These are phyloP conservation scores for Cyberlindnera maritima DNA, from an alignment of 805 yeast genomes.

Conservation along the genomic window DNA sequence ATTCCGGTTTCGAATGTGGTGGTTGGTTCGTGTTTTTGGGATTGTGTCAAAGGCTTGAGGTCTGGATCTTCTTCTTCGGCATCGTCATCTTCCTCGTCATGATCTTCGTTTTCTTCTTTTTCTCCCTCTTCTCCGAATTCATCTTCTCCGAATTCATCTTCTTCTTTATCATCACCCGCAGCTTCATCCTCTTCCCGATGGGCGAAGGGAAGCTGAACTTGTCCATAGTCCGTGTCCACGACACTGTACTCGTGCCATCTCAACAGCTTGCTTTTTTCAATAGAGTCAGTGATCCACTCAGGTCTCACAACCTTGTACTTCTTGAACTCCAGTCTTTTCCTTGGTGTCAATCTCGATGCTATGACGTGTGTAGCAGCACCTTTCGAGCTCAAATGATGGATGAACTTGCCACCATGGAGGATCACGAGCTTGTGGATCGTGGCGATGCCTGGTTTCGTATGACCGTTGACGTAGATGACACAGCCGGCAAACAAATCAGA, in stretches of 20 bases:
- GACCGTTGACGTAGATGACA: conserved; percentile 80
- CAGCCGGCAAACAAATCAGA: conserved; percentile 56
- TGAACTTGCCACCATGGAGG: conserved; percentile 75
- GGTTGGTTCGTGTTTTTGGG: conserved; percentile 10
- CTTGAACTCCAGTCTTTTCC: conserved; percentile 62
- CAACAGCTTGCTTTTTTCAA: conserved; percentile 43
- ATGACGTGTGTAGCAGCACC: conserved; percentile 80
- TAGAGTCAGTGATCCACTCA: conserved; percentile 72
- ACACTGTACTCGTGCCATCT: conserved; percentile 74
- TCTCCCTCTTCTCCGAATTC: neutral
- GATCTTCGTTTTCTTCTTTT: neutral
- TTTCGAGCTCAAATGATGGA: conserved; percentile 67
- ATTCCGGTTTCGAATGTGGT: conserved; percentile 5
- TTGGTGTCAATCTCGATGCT: conserved; percentile 75
- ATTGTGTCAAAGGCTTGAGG: conserved; percentile 10
- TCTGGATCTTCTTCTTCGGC: conserved; percentile 5
- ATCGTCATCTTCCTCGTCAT: no score
- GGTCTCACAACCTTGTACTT: conserved; percentile 78
- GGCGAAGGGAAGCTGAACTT: conserved; percentile 36
- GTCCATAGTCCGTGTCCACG: conserved; percentile 52
- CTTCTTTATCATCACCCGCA: neutral
- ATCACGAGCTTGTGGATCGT: conserved; percentile 71
- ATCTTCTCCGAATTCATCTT: conserved; percentile 5
- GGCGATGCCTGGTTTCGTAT: conserved; percentile 76
- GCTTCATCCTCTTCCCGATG: conserved; percentile 11